These are phyloP conservation scores for Ascochyta pisi DNA, from an alignment of 2,329 filamentous ascomycete genomes.

Conservation along the genomic window DNA sequence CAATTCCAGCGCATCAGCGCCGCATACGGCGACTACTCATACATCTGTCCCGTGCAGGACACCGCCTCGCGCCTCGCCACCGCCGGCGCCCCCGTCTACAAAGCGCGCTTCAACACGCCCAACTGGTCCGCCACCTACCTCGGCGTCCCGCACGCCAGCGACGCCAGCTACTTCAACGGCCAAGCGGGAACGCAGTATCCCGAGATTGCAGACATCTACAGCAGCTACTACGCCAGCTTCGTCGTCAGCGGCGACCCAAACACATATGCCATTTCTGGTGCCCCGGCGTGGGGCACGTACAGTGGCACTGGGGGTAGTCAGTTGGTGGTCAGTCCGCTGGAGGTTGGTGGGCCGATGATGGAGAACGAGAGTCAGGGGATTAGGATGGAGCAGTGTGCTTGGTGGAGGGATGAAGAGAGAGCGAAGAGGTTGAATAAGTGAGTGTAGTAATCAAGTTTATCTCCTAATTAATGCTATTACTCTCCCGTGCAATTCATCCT, in stretches of 20 bases:
- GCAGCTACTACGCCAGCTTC: conserved; percentile 47
- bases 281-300: conserved; percentile 42
- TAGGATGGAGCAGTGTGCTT: conserved; percentile 39
- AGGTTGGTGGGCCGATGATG: conserved; percentile 32
- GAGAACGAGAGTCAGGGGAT: conserved; percentile 36
- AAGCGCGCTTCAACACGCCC: conserved; percentile 47
- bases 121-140: conserved; percentile 34
- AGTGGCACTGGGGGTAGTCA: conserved; percentile 19
- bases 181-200: conserved; percentile 35
- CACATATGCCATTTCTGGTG: conserved; percentile 26
- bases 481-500: too few species aligned
- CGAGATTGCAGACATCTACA: conserved; percentile 41
- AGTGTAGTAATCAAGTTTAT: not conserved
- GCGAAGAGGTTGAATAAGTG: conserved; percentile 43
- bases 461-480: too few species aligned
- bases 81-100: conserved; percentile 39
- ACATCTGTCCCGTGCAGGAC: conserved; percentile 47
- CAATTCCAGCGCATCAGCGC: conserved; percentile 56
- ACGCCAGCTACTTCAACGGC: conserved; percentile 43
- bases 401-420: conserved; percentile 43
- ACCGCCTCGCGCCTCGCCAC: conserved; percentile 34
- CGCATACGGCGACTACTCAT: conserved; percentile 48
- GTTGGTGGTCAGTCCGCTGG: conserved; percentile 33
- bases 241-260: conserved; percentile 47
- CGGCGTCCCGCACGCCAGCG: conserved; percentile 45